A percentile compares a stretch with the other conserved stretches of the same genome.
Evolutionary conservation across 2,329 filamentous ascomycete species (phyloP).

Genomic region (Colletotrichum eremochloae): DNA sequence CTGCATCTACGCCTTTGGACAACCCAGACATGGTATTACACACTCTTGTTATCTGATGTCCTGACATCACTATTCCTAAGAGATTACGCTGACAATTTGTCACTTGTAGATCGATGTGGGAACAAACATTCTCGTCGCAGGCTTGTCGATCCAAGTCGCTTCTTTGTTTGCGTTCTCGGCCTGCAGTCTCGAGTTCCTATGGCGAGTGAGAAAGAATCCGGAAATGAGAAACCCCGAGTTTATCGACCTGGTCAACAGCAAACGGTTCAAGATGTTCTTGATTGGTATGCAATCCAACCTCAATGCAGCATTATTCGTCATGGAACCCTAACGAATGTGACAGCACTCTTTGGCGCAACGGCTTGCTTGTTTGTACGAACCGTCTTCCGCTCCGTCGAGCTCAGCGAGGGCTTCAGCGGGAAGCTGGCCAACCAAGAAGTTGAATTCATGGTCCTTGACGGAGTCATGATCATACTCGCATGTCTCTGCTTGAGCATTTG

Average conservation of each 20-base stretch:
- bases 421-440: conserved; percentile 23
- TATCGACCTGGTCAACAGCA: conserved; percentile 26
- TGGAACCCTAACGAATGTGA: neutral
- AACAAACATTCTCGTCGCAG: conserved; percentile 20
- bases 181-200: conserved; percentile 28
- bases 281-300: neutral
- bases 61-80: neutral
- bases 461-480: conserved; percentile 21
- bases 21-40: conserved; percentile 19
- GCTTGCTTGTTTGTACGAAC: conserved; percentile 14
- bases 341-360: conserved; percentile 1
- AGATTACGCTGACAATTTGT: neutral
- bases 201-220: conserved; percentile 21
- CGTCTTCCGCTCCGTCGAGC: conserved; percentile 22
- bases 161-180: conserved; percentile 21
- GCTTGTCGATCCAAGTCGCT: conserved; percentile 28
- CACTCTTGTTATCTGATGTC: neutral
- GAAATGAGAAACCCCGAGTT: conserved; percentile 24
- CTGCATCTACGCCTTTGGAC: conserved; percentile 19
- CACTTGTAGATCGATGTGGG: conserved; percentile 20
- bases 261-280: conserved; percentile 21
- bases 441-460: conserved; percentile 23
- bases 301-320: neutral
- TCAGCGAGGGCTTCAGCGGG: conserved; percentile 15
- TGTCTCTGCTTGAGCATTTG: conserved; percentile 9